Conservation (phyloP, 768 basidiomycete species). For the Mycena albidolilacea region DNA sequence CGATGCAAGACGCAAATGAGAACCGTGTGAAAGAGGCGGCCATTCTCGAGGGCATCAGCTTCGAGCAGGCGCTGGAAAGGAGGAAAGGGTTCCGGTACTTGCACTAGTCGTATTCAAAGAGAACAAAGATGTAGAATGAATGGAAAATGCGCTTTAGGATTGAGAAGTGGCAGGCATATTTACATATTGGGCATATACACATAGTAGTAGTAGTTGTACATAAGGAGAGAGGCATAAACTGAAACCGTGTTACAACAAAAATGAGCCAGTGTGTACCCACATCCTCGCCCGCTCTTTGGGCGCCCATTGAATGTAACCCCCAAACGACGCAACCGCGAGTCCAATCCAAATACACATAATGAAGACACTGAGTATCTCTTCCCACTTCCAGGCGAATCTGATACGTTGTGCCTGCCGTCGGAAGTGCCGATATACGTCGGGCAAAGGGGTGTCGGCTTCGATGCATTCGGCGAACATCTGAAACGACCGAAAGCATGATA, state of each 20-base stretch:
- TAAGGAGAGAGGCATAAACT: conserved; percentile 26
- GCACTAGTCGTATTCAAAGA: conserved; percentile 48
- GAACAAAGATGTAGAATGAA: background rate
- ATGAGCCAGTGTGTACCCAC: conserved; percentile 37
- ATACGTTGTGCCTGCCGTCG: conserved; percentile 9
- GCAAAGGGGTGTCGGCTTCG: conserved; percentile 36
- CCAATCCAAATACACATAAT: conserved; percentile 33
- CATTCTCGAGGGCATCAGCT: conserved; percentile 69
- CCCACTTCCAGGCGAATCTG: conserved; percentile 17
- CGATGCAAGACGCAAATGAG: conserved; percentile 61
- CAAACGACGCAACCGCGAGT: conserved; percentile 10
- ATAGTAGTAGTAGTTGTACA: conserved; percentile 13
- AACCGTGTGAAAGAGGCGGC: conserved; percentile 72
- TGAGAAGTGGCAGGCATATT: background rate
- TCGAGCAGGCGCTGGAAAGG: conserved; percentile 70
- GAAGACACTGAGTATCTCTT: conserved; percentile 25
- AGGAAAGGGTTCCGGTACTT: conserved; percentile 73
- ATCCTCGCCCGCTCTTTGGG: conserved; percentile 36
- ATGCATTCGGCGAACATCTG: conserved; percentile 27
- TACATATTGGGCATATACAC: conserved; percentile 8
- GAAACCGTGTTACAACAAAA: conserved; percentile 26
- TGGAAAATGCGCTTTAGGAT: background rate
- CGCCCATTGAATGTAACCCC: conserved; percentile 28
- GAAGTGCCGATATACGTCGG: conserved; percentile 24
- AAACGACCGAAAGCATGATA: conserved; percentile 14